These are phyloP conservation scores for Pichia occidentalis DNA, from an alignment of 805 yeast genomes.

Conservation along the genomic window DNA sequence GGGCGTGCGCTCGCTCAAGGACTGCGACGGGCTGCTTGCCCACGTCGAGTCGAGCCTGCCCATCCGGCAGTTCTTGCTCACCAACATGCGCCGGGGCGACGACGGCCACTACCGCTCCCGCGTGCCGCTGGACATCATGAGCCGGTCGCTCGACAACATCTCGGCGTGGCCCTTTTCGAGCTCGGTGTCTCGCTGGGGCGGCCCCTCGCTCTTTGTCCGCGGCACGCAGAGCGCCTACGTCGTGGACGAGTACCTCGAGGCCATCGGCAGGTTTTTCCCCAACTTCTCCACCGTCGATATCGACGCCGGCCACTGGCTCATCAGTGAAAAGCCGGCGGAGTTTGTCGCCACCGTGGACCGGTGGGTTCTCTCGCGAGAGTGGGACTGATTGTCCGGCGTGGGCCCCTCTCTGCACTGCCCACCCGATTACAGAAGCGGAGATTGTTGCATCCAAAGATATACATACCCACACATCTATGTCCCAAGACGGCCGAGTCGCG, in stretches of 20 bases:
- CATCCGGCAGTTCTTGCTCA: slow-evolving; percentile 70
- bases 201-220: slow-evolving; percentile 72
- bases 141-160: slow-evolving; percentile 56
- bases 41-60: slow-evolving; percentile 53
- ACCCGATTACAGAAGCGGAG: no score
- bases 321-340: slow-evolving; percentile 77
- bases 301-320: slow-evolving; percentile 90
- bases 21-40: slow-evolving; percentile 59
- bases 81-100: slow-evolving; percentile 49
- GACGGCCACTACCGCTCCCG: slow-evolving; percentile 38
- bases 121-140: slow-evolving; percentile 68
- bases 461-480: no score
- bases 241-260: slow-evolving; percentile 72
- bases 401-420: no score
- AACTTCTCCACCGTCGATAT: slow-evolving; percentile 65
- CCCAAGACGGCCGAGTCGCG: slow-evolving; percentile 1
- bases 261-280: slow-evolving; percentile 75
- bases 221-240: slow-evolving; percentile 73
- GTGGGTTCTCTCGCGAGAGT: slow-evolving; percentile 3
- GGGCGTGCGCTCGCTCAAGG: slow-evolving; percentile 44
- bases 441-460: no score
- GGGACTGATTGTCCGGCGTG: no score
- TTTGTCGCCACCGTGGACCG: slow-evolving; percentile 51
- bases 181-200: slow-evolving; percentile 46
- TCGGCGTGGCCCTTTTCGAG: slow-evolving; percentile 74